A percentile compares a stretch with the other conserved stretches of the same genome.
Conservation (phyloP, 1,139 yeast species). For the Geotrichum candidum region DNA sequence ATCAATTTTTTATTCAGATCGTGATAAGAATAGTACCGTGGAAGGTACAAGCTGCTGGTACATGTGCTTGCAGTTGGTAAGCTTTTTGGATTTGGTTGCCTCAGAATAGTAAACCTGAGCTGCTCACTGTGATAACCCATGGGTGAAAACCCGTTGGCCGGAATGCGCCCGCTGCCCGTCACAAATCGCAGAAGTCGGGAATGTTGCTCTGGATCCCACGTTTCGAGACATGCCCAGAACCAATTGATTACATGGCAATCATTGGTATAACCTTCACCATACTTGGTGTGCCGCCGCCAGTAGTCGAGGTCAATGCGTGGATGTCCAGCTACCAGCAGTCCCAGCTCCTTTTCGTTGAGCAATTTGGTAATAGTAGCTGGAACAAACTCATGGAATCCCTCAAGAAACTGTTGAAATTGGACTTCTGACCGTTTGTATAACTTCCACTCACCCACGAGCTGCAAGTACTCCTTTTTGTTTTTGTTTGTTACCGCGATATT, state of each 20-base stretch:
- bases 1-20: conserved; percentile 72
- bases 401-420: conserved; percentile 91
- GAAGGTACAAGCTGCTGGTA: conserved; percentile 87
- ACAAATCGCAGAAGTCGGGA: conserved; percentile 93
- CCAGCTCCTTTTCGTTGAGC: conserved; percentile 94
- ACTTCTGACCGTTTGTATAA: conserved; percentile 87
- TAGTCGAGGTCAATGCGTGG: conserved; percentile 96
- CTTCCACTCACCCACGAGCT: conserved; percentile 92
- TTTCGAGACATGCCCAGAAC: conserved; percentile 92
- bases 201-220: conserved; percentile 95
- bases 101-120: conserved; percentile 93
- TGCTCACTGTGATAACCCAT: conserved; percentile 98
- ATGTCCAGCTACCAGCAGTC: conserved; percentile 91
- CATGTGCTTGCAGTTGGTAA: conserved; percentile 94
- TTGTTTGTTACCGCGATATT: conserved; percentile 88
- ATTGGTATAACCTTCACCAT: conserved; percentile 86
- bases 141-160: conserved; percentile 97
- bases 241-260: conserved; percentile 93
- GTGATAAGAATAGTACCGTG: conserved; percentile 71
- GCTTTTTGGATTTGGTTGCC: conserved; percentile 90
- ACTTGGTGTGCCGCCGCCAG: conserved; percentile 98
- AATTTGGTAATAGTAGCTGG: conserved; percentile 95
- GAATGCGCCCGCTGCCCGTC: conserved; percentile 97
- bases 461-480: conserved; percentile 91
- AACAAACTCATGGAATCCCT: conserved; percentile 92